Evolutionary conservation across 768 basidiomycete genomes (phyloP).

Genomic region (Inosperma sp.): DNA sequence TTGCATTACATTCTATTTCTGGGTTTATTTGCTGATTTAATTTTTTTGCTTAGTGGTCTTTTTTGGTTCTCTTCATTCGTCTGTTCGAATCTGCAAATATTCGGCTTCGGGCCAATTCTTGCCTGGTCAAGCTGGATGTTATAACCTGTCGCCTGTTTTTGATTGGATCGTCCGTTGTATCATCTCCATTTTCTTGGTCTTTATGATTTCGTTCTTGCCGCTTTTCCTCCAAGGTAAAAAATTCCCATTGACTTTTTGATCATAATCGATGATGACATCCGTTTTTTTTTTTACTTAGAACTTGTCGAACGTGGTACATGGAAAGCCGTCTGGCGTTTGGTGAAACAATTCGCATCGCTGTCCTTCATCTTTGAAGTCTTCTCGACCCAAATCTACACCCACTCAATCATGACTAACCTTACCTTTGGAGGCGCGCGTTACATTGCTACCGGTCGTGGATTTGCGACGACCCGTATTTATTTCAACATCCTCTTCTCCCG

Average conservation of each 20-base stretch:
- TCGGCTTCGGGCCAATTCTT: slow-evolving; percentile 65
- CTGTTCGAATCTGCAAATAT: slow-evolving; percentile 77
- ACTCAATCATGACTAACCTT: slow-evolving; percentile 95
- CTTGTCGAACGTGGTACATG: slow-evolving; percentile 92
- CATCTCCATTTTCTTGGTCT: slow-evolving; percentile 97
- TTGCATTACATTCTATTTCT: slow-evolving; percentile 29
- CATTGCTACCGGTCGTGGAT: slow-evolving; percentile 98
- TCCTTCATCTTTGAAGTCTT: slow-evolving; percentile 98
- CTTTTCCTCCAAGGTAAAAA: slow-evolving; percentile 86
- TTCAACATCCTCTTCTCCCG: slow-evolving; percentile 97
- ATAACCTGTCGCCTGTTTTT: slow-evolving; percentile 90
- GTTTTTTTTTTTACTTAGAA: slow-evolving; percentile 46
- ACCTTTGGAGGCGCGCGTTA: slow-evolving; percentile 98
- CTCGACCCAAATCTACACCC: slow-evolving; percentile 96
- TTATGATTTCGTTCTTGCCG: slow-evolving; percentile 94
- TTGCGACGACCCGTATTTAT: slow-evolving; percentile 91
- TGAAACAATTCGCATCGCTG: slow-evolving; percentile 90
- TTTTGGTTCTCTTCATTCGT: slow-evolving; percentile 86
- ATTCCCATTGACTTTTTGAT: slow-evolving; percentile 7
- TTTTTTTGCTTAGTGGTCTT: slow-evolving; percentile 68
- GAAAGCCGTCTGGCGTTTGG: slow-evolving; percentile 85
- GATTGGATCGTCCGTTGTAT: slow-evolving; percentile 96
- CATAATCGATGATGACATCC: no score
- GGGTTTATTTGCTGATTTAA: slow-evolving; percentile 10
- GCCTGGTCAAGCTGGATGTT: slow-evolving; percentile 82